phyloP scores from a whole-genome alignment of 2,329 filamentous ascomycete species.

The Bipolaris bicolor region DNA sequence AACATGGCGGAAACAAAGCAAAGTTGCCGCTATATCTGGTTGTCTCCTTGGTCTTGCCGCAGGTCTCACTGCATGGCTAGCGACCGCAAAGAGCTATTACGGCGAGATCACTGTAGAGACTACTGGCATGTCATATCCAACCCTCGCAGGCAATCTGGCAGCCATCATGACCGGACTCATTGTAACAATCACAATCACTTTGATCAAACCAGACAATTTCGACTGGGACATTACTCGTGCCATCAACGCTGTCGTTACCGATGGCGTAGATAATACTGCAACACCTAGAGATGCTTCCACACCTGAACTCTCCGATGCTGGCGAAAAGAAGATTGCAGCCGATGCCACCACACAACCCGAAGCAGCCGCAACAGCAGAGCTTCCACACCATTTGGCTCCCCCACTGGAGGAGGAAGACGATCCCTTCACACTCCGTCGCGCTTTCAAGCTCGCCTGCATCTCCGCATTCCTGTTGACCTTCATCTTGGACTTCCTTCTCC shows the following conservation, averaged over 20 bases:
- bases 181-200: slow-evolving; percentile 43
- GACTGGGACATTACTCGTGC: slow-evolving; percentile 50
- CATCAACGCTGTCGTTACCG: slow-evolving; percentile 41
- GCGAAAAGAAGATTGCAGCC: slow-evolving; percentile 16
- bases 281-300: slow-evolving; percentile 5
- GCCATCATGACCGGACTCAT: slow-evolving; percentile 45
- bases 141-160: slow-evolving; percentile 49
- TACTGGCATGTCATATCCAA: slow-evolving; percentile 49
- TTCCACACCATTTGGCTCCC: slow-evolving; percentile 26
- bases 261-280: slow-evolving; percentile 17
- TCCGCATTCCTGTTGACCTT: slow-evolving; percentile 49
- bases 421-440: slow-evolving; percentile 38
- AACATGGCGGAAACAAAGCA: slow-evolving; percentile 46
- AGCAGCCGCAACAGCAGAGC: slow-evolving; percentile 4
- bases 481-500: slow-evolving; percentile 50
- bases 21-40: slow-evolving; percentile 42
- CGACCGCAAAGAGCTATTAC: slow-evolving; percentile 44
- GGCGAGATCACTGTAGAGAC: slow-evolving; percentile 49
- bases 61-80: slow-evolving; percentile 48
- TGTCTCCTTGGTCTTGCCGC: slow-evolving; percentile 43
- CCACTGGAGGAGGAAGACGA: slow-evolving; percentile 35
- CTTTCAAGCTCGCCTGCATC: slow-evolving; percentile 49
- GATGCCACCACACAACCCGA: slow-evolving; percentile 4
- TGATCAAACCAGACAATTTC: slow-evolving; percentile 47
- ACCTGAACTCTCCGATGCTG: slow-evolving; percentile 13